These are phyloP conservation scores for Agrocybe chaxingu DNA, from an alignment of 768 basidiomycete genomes.

Conservation along the genomic window DNA sequence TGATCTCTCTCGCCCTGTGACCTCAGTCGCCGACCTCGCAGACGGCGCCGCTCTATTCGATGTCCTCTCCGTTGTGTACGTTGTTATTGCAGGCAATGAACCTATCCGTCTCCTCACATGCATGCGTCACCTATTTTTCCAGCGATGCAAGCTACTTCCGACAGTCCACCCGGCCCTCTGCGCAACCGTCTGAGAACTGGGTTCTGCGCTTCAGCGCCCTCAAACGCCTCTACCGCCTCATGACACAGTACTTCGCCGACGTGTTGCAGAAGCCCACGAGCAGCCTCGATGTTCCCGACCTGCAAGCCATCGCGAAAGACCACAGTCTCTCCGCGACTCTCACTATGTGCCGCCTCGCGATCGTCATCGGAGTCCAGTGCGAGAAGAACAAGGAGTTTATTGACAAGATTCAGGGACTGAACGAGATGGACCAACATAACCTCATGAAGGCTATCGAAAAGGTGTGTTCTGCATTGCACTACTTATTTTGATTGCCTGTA, in stretches of 20 bases:
- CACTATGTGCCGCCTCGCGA: conserved; percentile 74
- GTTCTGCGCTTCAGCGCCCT: conserved; percentile 80
- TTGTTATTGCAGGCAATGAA: conserved; percentile 8
- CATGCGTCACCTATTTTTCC: conserved; percentile 2
- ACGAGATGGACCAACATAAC: conserved; percentile 80
- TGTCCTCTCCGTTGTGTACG: conserved; percentile 74
- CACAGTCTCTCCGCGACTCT: conserved; percentile 62
- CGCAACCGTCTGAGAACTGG: conserved; percentile 82
- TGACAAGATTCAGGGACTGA: conserved; percentile 80
- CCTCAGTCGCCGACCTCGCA: conserved; percentile 65
- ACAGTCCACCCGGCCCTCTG: conserved; percentile 51
- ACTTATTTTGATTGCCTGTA: neutral
- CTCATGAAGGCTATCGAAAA: conserved; percentile 95
- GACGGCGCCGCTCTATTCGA: conserved; percentile 79
- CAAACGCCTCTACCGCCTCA: conserved; percentile 82
- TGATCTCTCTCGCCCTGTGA: conserved; percentile 59
- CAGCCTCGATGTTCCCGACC: conserved; percentile 80
- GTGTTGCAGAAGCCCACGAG: conserved; percentile 77
- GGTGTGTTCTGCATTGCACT: conserved; percentile 38
- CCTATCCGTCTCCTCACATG: neutral
- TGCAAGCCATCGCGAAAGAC: conserved; percentile 84
- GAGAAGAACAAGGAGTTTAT: conserved; percentile 87
- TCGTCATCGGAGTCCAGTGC: conserved; percentile 87
- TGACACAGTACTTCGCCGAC: conserved; percentile 86
- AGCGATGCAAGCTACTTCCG: conserved; percentile 84